Conservation (phyloP, 805 yeast species). For the Yamadazyma olivae region DNA sequence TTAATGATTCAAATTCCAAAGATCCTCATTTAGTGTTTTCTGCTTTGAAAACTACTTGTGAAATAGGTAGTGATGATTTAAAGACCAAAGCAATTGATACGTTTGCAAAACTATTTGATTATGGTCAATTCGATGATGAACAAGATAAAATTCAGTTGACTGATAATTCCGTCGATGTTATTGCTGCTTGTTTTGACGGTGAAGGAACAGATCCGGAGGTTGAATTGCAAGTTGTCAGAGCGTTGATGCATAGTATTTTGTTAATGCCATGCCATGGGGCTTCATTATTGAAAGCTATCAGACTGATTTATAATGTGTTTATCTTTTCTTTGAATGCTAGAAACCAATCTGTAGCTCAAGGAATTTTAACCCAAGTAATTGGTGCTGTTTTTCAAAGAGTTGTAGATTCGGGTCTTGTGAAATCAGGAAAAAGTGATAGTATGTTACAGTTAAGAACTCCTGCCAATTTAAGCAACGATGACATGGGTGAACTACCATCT, state of each 20-base stretch:
- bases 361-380: constrained; percentile 87
- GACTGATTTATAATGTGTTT: constrained; percentile 91
- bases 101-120: constrained; percentile 84
- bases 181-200: constrained; percentile 82
- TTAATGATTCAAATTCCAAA: constrained; percentile 38
- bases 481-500: constrained; percentile 11
- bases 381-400: constrained; percentile 77
- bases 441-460: constrained; percentile 19
- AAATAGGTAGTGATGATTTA: constrained; percentile 59
- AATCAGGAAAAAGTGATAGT: constrained; percentile 14
- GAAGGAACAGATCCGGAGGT: constrained; percentile 88
- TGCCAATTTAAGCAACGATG: constrained; percentile 23
- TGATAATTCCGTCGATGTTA: constrained; percentile 80
- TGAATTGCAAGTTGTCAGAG: constrained; percentile 90
- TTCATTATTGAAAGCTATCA: constrained; percentile 79
- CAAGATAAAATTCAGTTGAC: constrained; percentile 58
- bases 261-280: constrained; percentile 90
- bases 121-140: constrained; percentile 66
- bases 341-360: constrained; percentile 94
- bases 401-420: constrained; percentile 42
- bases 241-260: constrained; percentile 82
- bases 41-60: constrained; percentile 73
- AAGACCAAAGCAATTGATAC: constrained; percentile 78
- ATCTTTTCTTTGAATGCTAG: constrained; percentile 76
- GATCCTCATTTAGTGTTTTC: constrained; percentile 63